Base-by-base conservation (phyloP, 306 rosid genomes). In the Amphicarpaea edgeworthii region DNA sequence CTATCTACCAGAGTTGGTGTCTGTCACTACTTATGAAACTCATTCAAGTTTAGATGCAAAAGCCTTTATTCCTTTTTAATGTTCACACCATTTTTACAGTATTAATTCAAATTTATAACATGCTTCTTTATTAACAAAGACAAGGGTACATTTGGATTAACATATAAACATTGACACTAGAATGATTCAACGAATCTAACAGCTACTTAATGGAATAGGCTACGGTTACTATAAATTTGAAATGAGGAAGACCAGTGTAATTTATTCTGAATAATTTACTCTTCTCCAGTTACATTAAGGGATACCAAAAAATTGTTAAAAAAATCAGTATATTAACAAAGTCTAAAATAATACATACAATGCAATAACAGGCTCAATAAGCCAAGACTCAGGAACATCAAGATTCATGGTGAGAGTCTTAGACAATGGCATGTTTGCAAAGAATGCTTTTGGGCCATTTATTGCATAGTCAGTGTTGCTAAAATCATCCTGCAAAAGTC, bases 321-420 rank as follows among this genome's bases (percentile, higher is more conserved):
- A 34, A 40, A 61, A 19, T 57, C 9, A 51, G 62, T 2, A 73
- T 49, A 46, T 37, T 68, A 37, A 73, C 58, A 45, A 40, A 68
- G 64, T 68, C 71, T 0, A 65, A 17, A 50, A 50, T 47, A 47
- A 83, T 40, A 80, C 96, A 80, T 90, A 95, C 98, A 92, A 86
- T 54, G 98, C 95, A 74, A 89, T 43, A 64, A 92, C 88, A 12
- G 98, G 97, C 82, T 95, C 96, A 65, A 95, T 90, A 84, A 95
- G 98, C 98, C 98, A 95, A 45, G 97, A 96, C 81, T 92, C 97
- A 10, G 98, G 98, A 81, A 92, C 98, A 83, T 95, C 98, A 80
- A 95, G 97, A 83, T 95, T 92, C 98, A 92, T 95, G 23, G 98
- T 95, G 70, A 95, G 89, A 15, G 98, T 95, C 86, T 95, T 95